Evolutionary conservation across 257 asterid species (phyloP), one percentile per base, ranked within the genome.

Genomic region (Ballota nigra): DNA sequence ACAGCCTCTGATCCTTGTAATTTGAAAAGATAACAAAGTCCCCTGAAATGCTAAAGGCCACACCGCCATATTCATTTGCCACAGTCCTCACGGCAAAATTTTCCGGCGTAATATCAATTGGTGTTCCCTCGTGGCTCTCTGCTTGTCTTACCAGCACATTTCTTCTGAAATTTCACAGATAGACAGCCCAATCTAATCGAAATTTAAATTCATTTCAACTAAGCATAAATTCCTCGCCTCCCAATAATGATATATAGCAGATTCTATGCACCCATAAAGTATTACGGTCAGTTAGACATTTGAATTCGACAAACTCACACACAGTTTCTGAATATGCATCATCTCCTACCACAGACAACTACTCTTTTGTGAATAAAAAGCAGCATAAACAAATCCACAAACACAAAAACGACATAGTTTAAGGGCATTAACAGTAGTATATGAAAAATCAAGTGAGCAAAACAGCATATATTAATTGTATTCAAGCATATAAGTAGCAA

Each of bases 11-110:
- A 77, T 94, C 99, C 85, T 83, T 85, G 83, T 89, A 91, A 84
- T 91, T 94, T 45, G 99, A 89, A 81, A 91, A 94, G 71, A 89
- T 75, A 59, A 91, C 78, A 6, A 73, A 75, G 64, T 87, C 96
- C 49, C 83, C 95, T 11, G 74, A 72, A 74, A 93, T 83, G 66
- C 80, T 67, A 68, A 94, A 94, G 40, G 97, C 95, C 49, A 96
- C 96, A 18, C 99, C 99, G 66, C 99, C 99, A 69, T 89, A 94
- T 66, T 89, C 97, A 80, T 94, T 97, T 55, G 96, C 90, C 73
- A 83, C 83, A 11, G 97, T 85, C 86, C 99, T 91, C 69, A 91
- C 96, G 1, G 95, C 87, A 74, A 86, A 94, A 77, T 89, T 96
- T 71, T 84, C 83, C 8, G 96, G 89, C 4, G 90, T 89, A 69